Conservation (phyloP, 1,139 yeast genomes). For the Kodamaea derodonti region DNA sequence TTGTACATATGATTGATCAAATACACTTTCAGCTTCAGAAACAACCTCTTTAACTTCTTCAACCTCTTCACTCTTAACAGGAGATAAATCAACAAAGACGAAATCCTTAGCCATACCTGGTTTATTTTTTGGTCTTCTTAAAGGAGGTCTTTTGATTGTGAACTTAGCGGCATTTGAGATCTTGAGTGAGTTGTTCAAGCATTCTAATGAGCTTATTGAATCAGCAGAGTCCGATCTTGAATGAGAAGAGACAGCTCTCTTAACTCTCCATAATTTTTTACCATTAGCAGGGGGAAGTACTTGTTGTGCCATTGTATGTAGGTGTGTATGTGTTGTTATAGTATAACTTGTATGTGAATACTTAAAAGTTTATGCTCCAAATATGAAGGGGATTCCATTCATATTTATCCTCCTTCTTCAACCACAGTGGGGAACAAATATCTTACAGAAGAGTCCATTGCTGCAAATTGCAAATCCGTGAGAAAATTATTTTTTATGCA, state of each 20-base stretch:
- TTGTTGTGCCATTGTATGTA: not conserved
- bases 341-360: too few relatives aligned
- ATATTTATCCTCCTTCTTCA: conserved; percentile 4
- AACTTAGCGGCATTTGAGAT: conserved; percentile 35
- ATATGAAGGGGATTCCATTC: conserved; percentile 1
- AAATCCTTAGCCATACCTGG: conserved; percentile 53
- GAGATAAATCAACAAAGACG: conserved; percentile 54
- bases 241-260: conserved; percentile 22
- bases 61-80: conserved; percentile 36
- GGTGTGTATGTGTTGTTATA: too few relatives aligned
- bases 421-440: not conserved
- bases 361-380: too few relatives aligned
- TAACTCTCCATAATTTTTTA: conserved; percentile 47
- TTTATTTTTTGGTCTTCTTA: conserved; percentile 48
- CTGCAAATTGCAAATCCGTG: not conserved
- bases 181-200: conserved; percentile 43
- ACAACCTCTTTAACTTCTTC: conserved; percentile 14
- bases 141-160: conserved; percentile 42
- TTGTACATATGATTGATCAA: conserved; percentile 12
- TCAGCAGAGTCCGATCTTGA: conserved; percentile 10
- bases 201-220: conserved; percentile 28
- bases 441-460: not conserved
- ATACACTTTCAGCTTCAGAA: conserved; percentile 10
- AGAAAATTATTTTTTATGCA: not conserved
- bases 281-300: conserved; percentile 27